Base-by-base conservation (phyloP, 805 yeast genomes). In the Myxozyma vanderwaltii region DNA sequence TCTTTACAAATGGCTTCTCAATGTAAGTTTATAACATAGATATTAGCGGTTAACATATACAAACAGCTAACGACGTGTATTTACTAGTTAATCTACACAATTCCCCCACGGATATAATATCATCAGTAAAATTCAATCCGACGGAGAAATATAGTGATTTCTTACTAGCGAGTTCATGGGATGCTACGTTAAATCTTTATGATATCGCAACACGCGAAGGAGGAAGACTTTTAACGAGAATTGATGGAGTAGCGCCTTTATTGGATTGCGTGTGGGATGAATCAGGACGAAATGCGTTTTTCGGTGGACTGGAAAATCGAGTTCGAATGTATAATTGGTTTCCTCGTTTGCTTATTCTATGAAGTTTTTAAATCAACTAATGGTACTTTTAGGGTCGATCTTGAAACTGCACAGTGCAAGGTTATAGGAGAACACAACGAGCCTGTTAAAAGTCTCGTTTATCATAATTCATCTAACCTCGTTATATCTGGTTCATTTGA, bases 401-500 rank as follows among this genome's bases (percentile, higher is more conserved):
- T 79, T 46, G 86, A 81, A 54, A 78, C 79, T 57, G 70, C 75
- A 3, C 66, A 68, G 21, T 47, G 53, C 33, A n/a, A 47, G 13
- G 47, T 63, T 0, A 49, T 74, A 0, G 75, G 75, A 7, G 63
- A 67, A 13, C 84, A 82, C 54, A 57, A 63, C 2, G 63, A 70
- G 27, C 82, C 85, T 8, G 68, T 84, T 51, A 74, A 76, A 64
- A 66, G 70, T 66, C 68, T 71, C 51, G 63, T 64, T 38, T 67
- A 69, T 60, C 68, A 75, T 58, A 51, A 66, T 10, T 49, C 58
- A 39, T 66, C 73, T 6, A 68, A 74, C 17, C 62, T 73, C 0
- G 54, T 86, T 1, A 71, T 84, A 0, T 76, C 84, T 1, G 86
- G 86, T 0, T 81, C 89, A 0, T 86, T 90, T 85, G 86, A 84